Conservation (phyloP, 768 basidiomycete genomes). For the Lyophyllum semitale region DNA sequence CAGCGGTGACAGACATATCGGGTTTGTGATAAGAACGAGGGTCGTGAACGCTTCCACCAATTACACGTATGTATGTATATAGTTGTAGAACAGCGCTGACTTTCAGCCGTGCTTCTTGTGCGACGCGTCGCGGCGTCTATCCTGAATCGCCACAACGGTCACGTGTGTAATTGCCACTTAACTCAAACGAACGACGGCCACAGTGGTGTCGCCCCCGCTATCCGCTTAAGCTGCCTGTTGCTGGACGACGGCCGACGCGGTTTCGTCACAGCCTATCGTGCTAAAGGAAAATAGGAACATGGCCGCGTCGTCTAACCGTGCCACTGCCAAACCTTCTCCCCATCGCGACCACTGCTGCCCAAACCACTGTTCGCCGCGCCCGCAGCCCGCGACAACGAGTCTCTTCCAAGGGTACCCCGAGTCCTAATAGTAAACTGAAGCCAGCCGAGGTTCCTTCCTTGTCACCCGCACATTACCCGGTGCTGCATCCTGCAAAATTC, state of each 20-base stretch:
- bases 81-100: too few species aligned
- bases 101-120: too few species aligned
- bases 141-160: not conserved
- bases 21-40: not conserved
- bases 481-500: slow-evolving; percentile 7
- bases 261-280: not conserved
- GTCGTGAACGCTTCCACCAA: too few species aligned
- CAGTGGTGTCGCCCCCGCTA: not conserved
- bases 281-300: not conserved
- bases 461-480: slow-evolving; percentile 4
- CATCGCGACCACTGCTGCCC: not conserved
- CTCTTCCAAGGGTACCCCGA: slow-evolving; percentile 1
- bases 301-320: not conserved
- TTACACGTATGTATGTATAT: too few species aligned
- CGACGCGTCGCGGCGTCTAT: too few species aligned
- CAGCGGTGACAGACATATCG: not conserved
- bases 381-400: not conserved
- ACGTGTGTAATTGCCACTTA: not conserved
- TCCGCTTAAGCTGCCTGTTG: not conserved
- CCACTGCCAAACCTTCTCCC: not conserved
- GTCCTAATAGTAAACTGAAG: slow-evolving; percentile 11
- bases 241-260: not conserved
- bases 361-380: not conserved
- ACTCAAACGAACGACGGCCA: not conserved
- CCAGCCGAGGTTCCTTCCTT: slow-evolving; percentile 26